Evolutionary conservation across 2,329 filamentous ascomycete genomes (phyloP), one percentile per base, ranked within the genome.

Genomic region (Trichoderma lentiforme): DNA sequence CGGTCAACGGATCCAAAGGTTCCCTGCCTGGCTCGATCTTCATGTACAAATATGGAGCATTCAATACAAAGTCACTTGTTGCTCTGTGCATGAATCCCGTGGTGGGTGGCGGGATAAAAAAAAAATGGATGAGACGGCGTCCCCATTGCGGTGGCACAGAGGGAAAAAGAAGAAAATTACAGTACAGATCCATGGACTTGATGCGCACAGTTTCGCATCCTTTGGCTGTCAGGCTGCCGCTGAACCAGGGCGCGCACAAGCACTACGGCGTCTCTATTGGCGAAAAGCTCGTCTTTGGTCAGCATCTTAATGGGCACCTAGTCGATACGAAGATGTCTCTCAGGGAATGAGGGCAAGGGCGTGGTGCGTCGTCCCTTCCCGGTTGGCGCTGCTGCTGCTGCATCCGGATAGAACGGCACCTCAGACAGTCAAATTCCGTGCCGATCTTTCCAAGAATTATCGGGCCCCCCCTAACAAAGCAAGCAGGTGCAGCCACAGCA

Each of bases 361-460:
- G 67, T 70, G 58, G 67, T 70, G 57, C 57, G 39, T 61, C 30
- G 67, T 56, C 8, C 32, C 36, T 63, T 56, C 58, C 30, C 26
- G 67, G 67, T 70, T 70, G 67, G 67, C 43, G 67, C 39, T 70
- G 67, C n/a, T 36, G 62, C 62, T 64, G 58, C 53, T 70, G 71
- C 56, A 34, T 70, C 66, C 71, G 71, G 71, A 72, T 72, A 72
- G 71, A 47, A 24, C 71, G 71, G 71, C 71, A 64, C 43, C 66
- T 63, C 39, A 14, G 56, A 63, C 63, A 30, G 70, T 28, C 36
- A 51, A 28, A 67, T 56, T 43, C 30, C 56, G 28, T 72, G 70
- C 63, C 57, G 70, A 72, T 72, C 70, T 60, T 56, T 28, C 56
- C 64, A 30, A 71, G 58, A 58, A 60, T 51, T 36, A 64, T 30